Base-by-base conservation (phyloP, 164 flowering plant species). In the Buxus sempervirens region DNA sequence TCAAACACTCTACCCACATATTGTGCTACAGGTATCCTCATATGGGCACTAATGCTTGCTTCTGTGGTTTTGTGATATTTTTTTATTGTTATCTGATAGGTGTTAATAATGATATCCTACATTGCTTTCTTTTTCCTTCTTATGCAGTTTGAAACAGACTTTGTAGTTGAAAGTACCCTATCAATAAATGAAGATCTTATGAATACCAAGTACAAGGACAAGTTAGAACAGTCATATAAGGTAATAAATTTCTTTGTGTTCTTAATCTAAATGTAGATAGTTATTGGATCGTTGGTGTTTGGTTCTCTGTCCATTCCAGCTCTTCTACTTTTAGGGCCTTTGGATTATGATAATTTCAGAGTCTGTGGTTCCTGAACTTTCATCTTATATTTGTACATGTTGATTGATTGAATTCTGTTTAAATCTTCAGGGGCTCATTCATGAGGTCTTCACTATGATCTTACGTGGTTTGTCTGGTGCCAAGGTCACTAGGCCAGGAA, bases 1-100 rank as follows among this genome's bases (percentile, higher is more conserved):
- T 22, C 98, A 96, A 78, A 96, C 99, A 36, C 75, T 96, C 77
- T 96, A 96, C 73, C 99, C 99, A 12, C 99, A 96, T 78, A 90
- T 96, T 74, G 99, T 96, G 25, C 60, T 96, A 83, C 99, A 96
- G 98, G 99, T 93, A 84, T 28, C 56, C n/a, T 28, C 70, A 72
- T 23, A 6, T 62, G 58, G 55, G 3, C 32, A 20, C 67, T 68
- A 7, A 9, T 38, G 12, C 10, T n/a, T 0, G 10, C 8, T 5
- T 45, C 9, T 67, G 42, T 21, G 22, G 0, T 41, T 45, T 58
- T 41, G 32, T 36, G 45, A 51, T 60, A 22, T 15, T 7, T 20
- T 9, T 45, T 5, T 23, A 22, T 49, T 53, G 48, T 54, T 22
- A 20, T 21, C 1, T 42, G 4, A 42, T 51, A 9, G 19, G 27